These are phyloP conservation scores for Passiflora organensis DNA, from an alignment of 345 rosid genomes.

Conservation along the genomic window DNA sequence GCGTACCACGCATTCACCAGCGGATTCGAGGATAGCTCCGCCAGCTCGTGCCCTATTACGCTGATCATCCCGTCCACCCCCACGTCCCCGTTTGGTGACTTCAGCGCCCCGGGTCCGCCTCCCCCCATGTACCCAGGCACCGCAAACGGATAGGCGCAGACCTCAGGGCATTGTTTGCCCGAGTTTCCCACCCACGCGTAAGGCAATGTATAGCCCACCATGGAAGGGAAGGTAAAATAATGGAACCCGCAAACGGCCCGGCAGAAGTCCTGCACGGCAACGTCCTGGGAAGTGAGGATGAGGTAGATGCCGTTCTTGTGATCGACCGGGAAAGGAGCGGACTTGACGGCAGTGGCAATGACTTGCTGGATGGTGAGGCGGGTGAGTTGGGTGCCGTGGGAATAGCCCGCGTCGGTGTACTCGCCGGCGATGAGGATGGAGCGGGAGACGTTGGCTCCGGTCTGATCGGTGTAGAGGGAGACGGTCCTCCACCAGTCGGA, in stretches of 20 bases:
- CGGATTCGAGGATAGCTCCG: constrained; percentile 82
- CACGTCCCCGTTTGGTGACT: constrained; percentile 74
- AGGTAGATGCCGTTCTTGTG: constrained; percentile 84
- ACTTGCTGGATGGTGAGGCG: constrained; percentile 82
- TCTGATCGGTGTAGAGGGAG: constrained; percentile 90
- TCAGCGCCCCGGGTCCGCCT: constrained; percentile 50
- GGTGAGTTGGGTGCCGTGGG: constrained; percentile 59
- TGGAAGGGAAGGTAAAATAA: constrained; percentile 90
- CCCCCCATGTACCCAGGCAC: constrained; percentile 84
- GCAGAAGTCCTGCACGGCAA: constrained; percentile 81
- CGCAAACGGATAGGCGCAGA: constrained; percentile 91
- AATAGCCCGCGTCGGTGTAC: constrained; percentile 46
- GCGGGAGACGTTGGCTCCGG: constrained; percentile 83
- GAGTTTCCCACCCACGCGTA: constrained; percentile 98
- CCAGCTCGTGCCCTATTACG: constrained; percentile 92
- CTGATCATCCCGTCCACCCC: constrained; percentile 96
- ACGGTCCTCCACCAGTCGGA: constrained; percentile 89
- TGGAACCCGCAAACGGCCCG: constrained; percentile 96
- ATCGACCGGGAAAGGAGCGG: constrained; percentile 74
- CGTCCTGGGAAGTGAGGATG: constrained; percentile 68
- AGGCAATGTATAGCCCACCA: constrained; percentile 95
- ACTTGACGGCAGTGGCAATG: constrained; percentile 53
- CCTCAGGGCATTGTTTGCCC: constrained; percentile 82
- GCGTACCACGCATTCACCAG: constrained; percentile 97
- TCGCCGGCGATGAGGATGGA: constrained; percentile 65